Percentiles rank a stretch among this genome's conserved stretches.
Evolutionary conservation across 2,329 filamentous ascomycete genomes (phyloP).

Genomic region (Fusarium armeniacum): DNA sequence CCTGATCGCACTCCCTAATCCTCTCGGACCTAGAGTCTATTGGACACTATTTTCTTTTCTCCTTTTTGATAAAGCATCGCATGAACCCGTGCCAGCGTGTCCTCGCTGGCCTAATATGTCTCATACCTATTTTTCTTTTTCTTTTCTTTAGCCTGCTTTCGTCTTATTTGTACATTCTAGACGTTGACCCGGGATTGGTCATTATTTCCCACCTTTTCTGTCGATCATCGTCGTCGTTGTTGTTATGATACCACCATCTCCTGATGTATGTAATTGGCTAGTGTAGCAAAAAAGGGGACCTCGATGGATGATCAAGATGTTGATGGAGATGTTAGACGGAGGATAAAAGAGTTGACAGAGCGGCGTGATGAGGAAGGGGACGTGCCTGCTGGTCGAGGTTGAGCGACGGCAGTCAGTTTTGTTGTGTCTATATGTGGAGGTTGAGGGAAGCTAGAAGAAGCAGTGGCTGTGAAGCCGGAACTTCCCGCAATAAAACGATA

Average conservation of each 20-base stretch:
- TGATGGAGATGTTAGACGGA: slow-evolving; percentile 35
- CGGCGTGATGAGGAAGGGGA: slow-evolving; percentile 33
- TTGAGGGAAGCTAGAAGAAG: slow-evolving; percentile 35
- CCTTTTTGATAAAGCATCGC: slow-evolving; percentile 44
- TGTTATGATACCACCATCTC: slow-evolving; percentile 53
- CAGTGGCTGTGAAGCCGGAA: slow-evolving; percentile 40
- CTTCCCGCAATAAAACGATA: slow-evolving; percentile 45
- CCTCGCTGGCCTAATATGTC: slow-evolving; percentile 53
- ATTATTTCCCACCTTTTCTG: slow-evolving; percentile 43
- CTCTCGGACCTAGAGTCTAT: slow-evolving; percentile 36
- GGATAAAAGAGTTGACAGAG: slow-evolving; percentile 21
- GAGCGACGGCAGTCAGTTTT: slow-evolving; percentile 37
- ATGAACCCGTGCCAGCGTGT: slow-evolving; percentile 51
- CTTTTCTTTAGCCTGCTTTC: slow-evolving; percentile 32
- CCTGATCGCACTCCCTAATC: slow-evolving; percentile 36
- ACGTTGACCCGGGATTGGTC: slow-evolving; percentile 52
- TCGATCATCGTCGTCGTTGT: slow-evolving; percentile 44
- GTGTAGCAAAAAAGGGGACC: slow-evolving; percentile 40
- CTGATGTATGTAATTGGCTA: slow-evolving; percentile 52
- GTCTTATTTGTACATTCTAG: slow-evolving; percentile 55
- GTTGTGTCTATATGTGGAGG: slow-evolving; percentile 35
- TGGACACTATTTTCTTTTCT: slow-evolving; percentile 38
- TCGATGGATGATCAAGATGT: slow-evolving; percentile 28
- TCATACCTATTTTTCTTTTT: slow-evolving; percentile 49
- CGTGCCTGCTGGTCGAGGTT: slow-evolving; percentile 42